Base-by-base conservation (phyloP, 2,329 filamentous ascomycete genomes). In the Herpotrichia juniperi region DNA sequence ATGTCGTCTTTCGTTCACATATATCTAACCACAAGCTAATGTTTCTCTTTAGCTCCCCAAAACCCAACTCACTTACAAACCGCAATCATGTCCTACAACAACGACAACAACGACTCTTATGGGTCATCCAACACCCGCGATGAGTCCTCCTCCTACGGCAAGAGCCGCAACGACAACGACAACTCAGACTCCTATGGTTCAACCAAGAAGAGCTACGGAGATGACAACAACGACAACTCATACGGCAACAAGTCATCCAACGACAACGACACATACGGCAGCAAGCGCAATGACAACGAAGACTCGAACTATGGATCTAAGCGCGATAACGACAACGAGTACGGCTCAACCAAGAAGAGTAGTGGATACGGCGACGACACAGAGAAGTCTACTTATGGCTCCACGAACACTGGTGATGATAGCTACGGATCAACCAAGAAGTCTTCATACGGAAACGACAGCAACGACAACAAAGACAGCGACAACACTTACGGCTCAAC, bases 71-170 rank as follows among this genome's bases (percentile, higher is more conserved):
- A 6, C 10, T 28, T 7, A 28, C 26, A 28, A 28, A n/a, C n/a
- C n/a, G n/a, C 30, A 30, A 25, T 28, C 40, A 30, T 35, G 43
- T 19, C 21, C 28, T 35, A 16, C 9, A 16, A 14, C 31, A 31
- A 35, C 19, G 16, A 17, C 30, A 16, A 35, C 30, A 19, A 39
- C 16, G 17, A 12, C 14, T 10, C 9, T 12, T 9, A 26, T 43
- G 40, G 17, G 9, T 21, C 8, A 25, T 30, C 11, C 19, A 53
- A 54, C 16, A 53, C 54, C 28, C 28, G 40, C 30, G 51, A 42
- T 12, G n/a, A n/a, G n/a, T n/a, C n/a, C n/a, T n/a, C n/a, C n/a
- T 46, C 54, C 32, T 59, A 57, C 34, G 54, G 51, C 37, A 24
- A 21, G 17, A 14, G 9, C 9, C 19, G 22, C 35, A 51, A 45